Base-by-base conservation (phyloP, 179 eudicot species). In the Beta corolliflora region DNA sequence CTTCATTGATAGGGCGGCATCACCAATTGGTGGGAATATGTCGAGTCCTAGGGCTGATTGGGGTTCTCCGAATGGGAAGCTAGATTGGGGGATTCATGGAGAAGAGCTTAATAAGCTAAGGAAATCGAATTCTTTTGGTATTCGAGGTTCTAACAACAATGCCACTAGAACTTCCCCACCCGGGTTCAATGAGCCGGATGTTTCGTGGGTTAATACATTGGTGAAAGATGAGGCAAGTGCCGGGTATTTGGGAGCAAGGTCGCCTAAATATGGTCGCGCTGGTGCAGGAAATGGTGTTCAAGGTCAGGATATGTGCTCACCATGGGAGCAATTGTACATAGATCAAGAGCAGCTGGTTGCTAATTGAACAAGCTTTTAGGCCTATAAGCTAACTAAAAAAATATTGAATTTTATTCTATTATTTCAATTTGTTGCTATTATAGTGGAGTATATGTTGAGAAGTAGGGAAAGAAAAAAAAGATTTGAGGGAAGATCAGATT, bases 61-160 rank as follows among this genome's bases (percentile, higher is more conserved):
- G 84, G 93, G n/a, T 3, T 86, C 96, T 0, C 96, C 95, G 2
- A 83, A 86, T 77, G 98, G 98, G 58, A 93, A 79, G 74, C 58
- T 91, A 48, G 97, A 93, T 4, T 94, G 98, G 98, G 94, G 95
- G 0, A 82, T 84, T 54, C 87, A 89, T 9, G 89, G 88, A 5
- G 93, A 92, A 13, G 99, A 91, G 25, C 73, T 81, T 29, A 88
- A 84, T 77, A 93, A 88, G 93, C 88, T 94, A 19, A 92, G 87
- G 87, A 91, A 90, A 66, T 94, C 98, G 0, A 93, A 92, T 16
- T 95, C 99, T 0, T 95, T 95, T 79, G 98, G 88, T 19, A 70
- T 79, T 12, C 77, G 92, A 65, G 87, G 84, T 44, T 86, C 89
- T 23, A 73, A 23, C 25, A 69, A 77, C 77, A 81, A 75, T 53